These are phyloP conservation scores for Xylaria sp. DNA, from an alignment of 2,329 filamentous ascomycete genomes.

Conservation along the genomic window DNA sequence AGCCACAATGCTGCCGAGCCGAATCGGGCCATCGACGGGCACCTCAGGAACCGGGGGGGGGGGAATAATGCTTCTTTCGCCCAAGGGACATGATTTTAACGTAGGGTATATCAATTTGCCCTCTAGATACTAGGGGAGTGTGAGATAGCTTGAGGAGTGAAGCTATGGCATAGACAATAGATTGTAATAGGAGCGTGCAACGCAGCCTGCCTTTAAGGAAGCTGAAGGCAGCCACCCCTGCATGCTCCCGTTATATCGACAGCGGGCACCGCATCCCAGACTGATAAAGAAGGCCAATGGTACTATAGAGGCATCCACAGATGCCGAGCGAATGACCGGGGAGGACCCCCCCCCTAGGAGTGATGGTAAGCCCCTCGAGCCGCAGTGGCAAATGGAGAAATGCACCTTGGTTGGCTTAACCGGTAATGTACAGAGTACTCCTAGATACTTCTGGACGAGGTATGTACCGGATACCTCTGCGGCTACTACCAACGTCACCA, in stretches of 20 bases:
- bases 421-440: conserved; percentile 17
- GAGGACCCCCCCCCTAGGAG: neutral
- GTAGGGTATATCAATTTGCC: neutral
- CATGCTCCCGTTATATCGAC: neutral
- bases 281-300: too few species aligned
- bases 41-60: conserved; percentile 21
- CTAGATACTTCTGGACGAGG: neutral
- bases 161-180: neutral
- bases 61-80: conserved; percentile 27
- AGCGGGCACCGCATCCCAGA: conserved; percentile 1
- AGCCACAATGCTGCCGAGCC: conserved; percentile 17
- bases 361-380: neutral
- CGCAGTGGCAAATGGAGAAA: neutral
- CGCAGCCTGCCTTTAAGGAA: conserved; percentile 13
- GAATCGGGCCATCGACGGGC: conserved; percentile 21
- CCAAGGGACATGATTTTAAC: conserved; percentile 13
- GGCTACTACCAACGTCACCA: neutral
- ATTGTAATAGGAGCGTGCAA: neutral
- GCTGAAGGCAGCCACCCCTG: neutral
- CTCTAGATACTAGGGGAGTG: neutral
- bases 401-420: neutral
- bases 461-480: neutral
- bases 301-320: too few species aligned
- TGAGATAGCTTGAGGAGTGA: neutral
- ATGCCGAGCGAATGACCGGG: too few species aligned